Conservation (phyloP, 768 basidiomycete species). For the Boletellus ananas region DNA sequence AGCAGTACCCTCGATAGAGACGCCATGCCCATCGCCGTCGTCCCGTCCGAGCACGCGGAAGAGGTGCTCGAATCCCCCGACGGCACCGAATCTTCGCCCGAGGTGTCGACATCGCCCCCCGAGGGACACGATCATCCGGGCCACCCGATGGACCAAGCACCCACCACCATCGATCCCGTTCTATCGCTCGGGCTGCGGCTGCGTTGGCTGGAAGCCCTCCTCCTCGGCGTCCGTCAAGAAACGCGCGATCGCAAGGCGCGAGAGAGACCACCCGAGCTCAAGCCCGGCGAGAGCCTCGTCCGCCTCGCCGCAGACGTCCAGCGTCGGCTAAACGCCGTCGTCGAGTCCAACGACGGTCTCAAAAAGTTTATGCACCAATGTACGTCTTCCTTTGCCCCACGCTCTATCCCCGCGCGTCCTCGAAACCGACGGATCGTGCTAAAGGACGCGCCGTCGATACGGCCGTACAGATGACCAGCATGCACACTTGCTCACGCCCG, state of each 20-base stretch:
- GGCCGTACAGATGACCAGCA: slow-evolving; percentile 63
- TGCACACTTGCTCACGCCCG: slow-evolving; percentile 67
- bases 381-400: slow-evolving; percentile 25
- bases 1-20: neutral
- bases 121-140: neutral
- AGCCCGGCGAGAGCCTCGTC: slow-evolving; percentile 52
- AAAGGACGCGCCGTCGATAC: neutral
- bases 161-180: slow-evolving; percentile 50
- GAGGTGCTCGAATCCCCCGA: slow-evolving; percentile 22
- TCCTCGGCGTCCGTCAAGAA: slow-evolving; percentile 59
- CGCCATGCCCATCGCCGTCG: slow-evolving; percentile 16
- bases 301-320: slow-evolving; percentile 61
- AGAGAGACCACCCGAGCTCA: slow-evolving; percentile 35
- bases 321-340: slow-evolving; percentile 48
- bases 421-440: neutral
- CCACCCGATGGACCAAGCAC: neutral
- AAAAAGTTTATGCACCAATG: slow-evolving; percentile 74
- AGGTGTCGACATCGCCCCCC: slow-evolving; percentile 5
- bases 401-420: no score
- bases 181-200: slow-evolving; percentile 73
- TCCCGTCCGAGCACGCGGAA: slow-evolving; percentile 12
- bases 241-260: slow-evolving; percentile 39
- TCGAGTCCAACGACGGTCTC: slow-evolving; percentile 68
- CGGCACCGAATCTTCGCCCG: slow-evolving; percentile 18
- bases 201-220: slow-evolving; percentile 75